Base-by-base conservation (phyloP, 768 basidiomycete species). In the Auriscalpium orientale region DNA sequence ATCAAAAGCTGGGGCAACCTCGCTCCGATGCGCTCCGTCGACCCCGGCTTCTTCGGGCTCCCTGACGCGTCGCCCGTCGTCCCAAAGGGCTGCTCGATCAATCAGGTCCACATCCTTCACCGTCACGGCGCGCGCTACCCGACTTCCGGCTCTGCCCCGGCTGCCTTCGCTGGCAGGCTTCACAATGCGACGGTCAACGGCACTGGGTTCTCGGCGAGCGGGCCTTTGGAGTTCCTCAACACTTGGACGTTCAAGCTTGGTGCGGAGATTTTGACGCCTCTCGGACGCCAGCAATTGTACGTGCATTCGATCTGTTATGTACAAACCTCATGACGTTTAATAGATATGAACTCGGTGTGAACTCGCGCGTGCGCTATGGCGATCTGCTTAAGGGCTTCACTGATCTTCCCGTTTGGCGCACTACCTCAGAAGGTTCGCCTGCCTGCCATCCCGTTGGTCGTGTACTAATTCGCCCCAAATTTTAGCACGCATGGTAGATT, bases 341-440 rank as follows among this genome's bases (percentile, higher is more conserved):
- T 49, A 64, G 67, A 9, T 77, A 75, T 63, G 69, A 75, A 49
- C 72, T 77, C 11, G 79, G 79, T 12, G 72, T 75, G 18, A 68
- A 70, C 1, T 76, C 75, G 56, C 62, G 78, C 21, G 60, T 75
- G 40, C 74, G 77, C 64, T 81, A 81, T 56, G 79, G 78, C 0
- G 66, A 70, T 38, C 65, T 78, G 15, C 63, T 81, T 18, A 72
- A 66, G 61, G 72, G 56, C 67, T 78, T 71, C 66, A 71, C 56
- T 8, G 66, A 70, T 20, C 65, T 79, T 1, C 79, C 78, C n/a
- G 79, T 81, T 11, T 80, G 78, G 64, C 68, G 79, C 10, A 80
- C 75, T 1, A 76, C 75, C 12, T 71, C 70, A 6, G 70, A 77
- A 68, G 72, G 74, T 68, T 48, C 34, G 59, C 45, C 10, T 11